Base-by-base conservation (phyloP, 2,329 filamentous ascomycete genomes). In the Stachybotrys chlorohalonatus region DNA sequence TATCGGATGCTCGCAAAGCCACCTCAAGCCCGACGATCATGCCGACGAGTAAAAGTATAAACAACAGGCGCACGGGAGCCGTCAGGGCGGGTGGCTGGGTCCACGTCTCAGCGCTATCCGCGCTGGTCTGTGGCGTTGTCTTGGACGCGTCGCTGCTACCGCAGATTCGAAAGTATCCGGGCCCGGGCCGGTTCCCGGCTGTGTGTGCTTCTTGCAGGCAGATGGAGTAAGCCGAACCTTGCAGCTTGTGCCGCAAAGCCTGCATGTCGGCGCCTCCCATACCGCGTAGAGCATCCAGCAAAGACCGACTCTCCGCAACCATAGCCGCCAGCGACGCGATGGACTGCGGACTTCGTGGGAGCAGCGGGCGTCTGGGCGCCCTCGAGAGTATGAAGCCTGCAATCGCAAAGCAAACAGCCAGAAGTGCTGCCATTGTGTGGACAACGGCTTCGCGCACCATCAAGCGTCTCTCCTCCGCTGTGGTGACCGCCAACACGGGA, bases 191-290 rank as follows among this genome's bases (percentile, higher is more conserved):
- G 9, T 61, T 61, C 36, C 9, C 13, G 4, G 64, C 54, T 45
- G 67, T 65, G 51, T 71, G 68, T 45, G 72, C 68, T 0, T 69
- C 61, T 51, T 72, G 69, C 7, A 72, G 65, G 11, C 69, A 69
- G 3, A 63, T 68, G 11, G 64, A 66, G 48, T 67, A 73, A 1
- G 60, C 53, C 6, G 62, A 63, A 1, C 61, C 63, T 0, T 58
- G 54, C 1, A 73, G 58, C 11, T 63, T 63, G 31, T 63, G 57
- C 4, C 59, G 58, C 1, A 73, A 55, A 1, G 60, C 62, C 3
- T 58, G 57, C 8, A 57, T 56, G 46, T 66, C 63, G 13, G 64
- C 69, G 9, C 67, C 68, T 5, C 71, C 70, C 11, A 68, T 62
- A 2, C 69, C 70, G 7, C 63, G 63, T 1, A 73, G 63, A 1